phyloP scores from a whole-genome alignment of 2,329 filamentous ascomycete genomes.

The Rhexocercosporidium sp. region DNA sequence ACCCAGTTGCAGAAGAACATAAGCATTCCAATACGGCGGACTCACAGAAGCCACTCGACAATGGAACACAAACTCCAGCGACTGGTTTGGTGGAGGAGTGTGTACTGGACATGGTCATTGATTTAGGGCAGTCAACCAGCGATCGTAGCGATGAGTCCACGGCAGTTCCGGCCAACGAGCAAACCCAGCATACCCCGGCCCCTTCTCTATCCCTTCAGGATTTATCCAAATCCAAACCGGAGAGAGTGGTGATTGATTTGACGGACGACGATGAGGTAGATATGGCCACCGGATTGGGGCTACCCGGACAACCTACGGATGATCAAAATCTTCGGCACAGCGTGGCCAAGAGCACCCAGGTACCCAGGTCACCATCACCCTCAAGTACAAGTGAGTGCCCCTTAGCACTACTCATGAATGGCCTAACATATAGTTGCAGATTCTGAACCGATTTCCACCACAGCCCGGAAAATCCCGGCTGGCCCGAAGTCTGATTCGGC shows the following conservation, averaged over 20 bases:
- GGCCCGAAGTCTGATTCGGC: background rate
- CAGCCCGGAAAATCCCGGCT: background rate
- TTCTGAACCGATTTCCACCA: background rate
- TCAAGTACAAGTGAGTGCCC: background rate
- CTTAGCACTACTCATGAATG: background rate
- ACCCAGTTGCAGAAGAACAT: background rate
- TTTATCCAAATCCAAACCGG: background rate
- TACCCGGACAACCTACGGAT: background rate
- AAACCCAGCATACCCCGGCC: background rate
- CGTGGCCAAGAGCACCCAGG: background rate
- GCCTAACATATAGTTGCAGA: conserved; percentile 3
- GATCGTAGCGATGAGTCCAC: background rate
- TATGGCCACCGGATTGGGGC: conserved; percentile 1
- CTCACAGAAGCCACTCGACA: background rate
- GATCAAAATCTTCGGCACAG: background rate
- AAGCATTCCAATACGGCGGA: background rate
- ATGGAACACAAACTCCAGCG: background rate
- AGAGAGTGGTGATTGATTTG: conserved; percentile 7
- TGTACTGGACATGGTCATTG: background rate
- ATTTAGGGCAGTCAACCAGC: background rate
- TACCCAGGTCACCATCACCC: background rate
- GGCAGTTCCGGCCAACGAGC: background rate
- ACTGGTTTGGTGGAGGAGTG: background rate
- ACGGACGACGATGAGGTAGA: conserved; percentile 5
- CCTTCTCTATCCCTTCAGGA: background rate